These are phyloP conservation scores for Trichocladium uniseriatum DNA, from an alignment of 495 filamentous ascomycete species.

Conservation along the genomic window DNA sequence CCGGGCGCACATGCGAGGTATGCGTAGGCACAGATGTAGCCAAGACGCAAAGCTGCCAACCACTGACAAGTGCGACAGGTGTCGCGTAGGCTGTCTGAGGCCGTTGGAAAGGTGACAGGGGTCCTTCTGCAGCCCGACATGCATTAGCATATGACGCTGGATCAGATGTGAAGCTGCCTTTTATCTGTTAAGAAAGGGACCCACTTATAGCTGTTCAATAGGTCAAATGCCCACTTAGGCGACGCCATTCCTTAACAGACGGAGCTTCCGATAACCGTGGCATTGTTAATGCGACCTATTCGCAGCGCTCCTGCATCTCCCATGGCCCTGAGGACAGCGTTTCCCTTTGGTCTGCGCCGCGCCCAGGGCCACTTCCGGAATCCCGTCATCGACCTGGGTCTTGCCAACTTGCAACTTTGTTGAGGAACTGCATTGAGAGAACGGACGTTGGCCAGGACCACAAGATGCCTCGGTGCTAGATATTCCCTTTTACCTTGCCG, in stretches of 20 bases:
- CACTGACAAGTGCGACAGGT: background rate
- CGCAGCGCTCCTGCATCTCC: background rate
- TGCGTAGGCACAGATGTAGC: too few relatives aligned
- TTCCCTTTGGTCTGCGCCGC: slow-evolving; percentile 10
- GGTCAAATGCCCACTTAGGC: too few relatives aligned
- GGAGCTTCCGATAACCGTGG: background rate
- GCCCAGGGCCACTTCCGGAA: slow-evolving; percentile 8
- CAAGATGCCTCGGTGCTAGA: slow-evolving; percentile 15
- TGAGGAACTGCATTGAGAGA: background rate
- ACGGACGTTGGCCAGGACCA: background rate
- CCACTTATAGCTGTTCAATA: too few relatives aligned
- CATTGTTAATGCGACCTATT: background rate
- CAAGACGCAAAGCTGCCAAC: background rate
- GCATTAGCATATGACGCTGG: slow-evolving; percentile 9
- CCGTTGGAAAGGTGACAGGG: slow-evolving; percentile 1
- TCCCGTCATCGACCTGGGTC: slow-evolving; percentile 1
- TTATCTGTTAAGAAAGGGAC: slow-evolving; percentile 15
- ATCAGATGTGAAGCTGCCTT: background rate
- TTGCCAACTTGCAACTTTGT: slow-evolving; percentile 23
- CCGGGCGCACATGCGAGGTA: too few relatives aligned
- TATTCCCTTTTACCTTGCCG: background rate
- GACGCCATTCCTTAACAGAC: background rate
- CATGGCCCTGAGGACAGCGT: slow-evolving; percentile 12
- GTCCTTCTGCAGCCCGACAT: slow-evolving; percentile 1
- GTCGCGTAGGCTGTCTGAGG: background rate